Conservation (phyloP, 108 stramenopile genomes). For the Cyclotella baltica region DNA sequence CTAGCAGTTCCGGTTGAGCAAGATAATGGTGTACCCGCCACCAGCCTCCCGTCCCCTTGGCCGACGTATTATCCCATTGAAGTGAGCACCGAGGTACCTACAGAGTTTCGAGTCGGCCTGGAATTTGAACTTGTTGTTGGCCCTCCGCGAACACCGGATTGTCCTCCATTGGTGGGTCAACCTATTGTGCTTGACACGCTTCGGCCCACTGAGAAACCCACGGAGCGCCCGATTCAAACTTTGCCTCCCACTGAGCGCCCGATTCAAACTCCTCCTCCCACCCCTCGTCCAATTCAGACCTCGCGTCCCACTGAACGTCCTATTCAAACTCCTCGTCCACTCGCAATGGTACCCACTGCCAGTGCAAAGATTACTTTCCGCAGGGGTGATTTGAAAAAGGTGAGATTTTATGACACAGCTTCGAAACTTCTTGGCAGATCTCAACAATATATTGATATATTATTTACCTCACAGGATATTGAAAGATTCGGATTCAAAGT, state of each 20-base stretch:
- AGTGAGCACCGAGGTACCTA: neutral
- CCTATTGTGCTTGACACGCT: slow-evolving; percentile 1
- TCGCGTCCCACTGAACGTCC: neutral
- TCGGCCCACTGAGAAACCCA: neutral
- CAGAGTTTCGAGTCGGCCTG: neutral
- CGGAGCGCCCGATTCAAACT: neutral
- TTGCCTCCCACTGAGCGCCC: neutral
- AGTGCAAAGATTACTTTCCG: slow-evolving; percentile 3
- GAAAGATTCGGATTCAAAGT: slow-evolving; percentile 11
- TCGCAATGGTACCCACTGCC: neutral
- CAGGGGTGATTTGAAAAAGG: slow-evolving; percentile 23
- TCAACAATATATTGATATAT: neutral
- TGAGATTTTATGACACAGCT: neutral
- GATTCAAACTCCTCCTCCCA: neutral
- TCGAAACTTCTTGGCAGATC: neutral
- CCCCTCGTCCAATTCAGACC: neutral
- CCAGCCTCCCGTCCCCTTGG: neutral
- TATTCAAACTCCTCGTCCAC: too few species aligned
- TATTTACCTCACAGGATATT: neutral
- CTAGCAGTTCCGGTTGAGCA: neutral
- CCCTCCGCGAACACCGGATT: slow-evolving; percentile 7
- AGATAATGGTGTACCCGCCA: neutral
- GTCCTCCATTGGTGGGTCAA: slow-evolving; percentile 13
- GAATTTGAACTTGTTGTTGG: slow-evolving; percentile 2
- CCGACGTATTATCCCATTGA: slow-evolving; percentile 15